Evolutionary conservation across 257 asterid genomes (phyloP).

Genomic region (Eucommia ulmoides): DNA sequence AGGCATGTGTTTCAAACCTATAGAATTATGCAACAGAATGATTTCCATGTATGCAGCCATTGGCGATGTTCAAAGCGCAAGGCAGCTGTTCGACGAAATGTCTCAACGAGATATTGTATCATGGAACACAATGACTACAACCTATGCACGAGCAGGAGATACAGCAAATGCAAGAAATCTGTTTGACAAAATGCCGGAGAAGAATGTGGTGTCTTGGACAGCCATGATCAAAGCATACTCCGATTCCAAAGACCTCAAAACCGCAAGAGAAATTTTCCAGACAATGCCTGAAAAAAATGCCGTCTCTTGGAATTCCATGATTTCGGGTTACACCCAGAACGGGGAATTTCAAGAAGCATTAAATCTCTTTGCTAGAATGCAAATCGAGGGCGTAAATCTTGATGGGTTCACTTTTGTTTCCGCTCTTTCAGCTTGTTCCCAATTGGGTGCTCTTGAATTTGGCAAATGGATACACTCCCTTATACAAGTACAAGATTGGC

Average conservation of each 20-base stretch:
- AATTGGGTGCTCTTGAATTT: constrained; percentile 20
- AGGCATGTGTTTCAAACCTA: constrained; percentile 10
- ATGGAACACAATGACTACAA: constrained; percentile 31
- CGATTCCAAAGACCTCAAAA: constrained; percentile 18
- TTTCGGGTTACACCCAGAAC: constrained; percentile 22
- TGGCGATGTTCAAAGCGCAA: constrained; percentile 18
- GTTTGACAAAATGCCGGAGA: constrained; percentile 21
- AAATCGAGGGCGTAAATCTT: constrained; percentile 12
- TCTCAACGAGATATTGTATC: constrained; percentile 26
- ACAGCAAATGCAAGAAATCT: constrained; percentile 18
- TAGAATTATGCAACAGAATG: constrained; percentile 28
- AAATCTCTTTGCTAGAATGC: constrained; percentile 28
- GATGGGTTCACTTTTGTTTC: constrained; percentile 35
- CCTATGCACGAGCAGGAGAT: constrained; percentile 23
- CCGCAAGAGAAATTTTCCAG: constrained; percentile 19
- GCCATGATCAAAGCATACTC: constrained; percentile 28
- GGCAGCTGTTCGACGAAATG: constrained; percentile 29
- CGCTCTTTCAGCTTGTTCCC: constrained; percentile 36
- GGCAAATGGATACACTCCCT: constrained; percentile 34
- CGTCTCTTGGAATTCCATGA: constrained; percentile 49
- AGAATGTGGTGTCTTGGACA: constrained; percentile 40
- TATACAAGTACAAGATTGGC: constrained; percentile 26
- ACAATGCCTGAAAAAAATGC: constrained; percentile 29
- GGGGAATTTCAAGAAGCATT: constrained; percentile 21
- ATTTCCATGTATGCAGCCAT: constrained; percentile 17